Conservation (phyloP, 495 filamentous ascomycete genomes). For the Podospora conica region DNA sequence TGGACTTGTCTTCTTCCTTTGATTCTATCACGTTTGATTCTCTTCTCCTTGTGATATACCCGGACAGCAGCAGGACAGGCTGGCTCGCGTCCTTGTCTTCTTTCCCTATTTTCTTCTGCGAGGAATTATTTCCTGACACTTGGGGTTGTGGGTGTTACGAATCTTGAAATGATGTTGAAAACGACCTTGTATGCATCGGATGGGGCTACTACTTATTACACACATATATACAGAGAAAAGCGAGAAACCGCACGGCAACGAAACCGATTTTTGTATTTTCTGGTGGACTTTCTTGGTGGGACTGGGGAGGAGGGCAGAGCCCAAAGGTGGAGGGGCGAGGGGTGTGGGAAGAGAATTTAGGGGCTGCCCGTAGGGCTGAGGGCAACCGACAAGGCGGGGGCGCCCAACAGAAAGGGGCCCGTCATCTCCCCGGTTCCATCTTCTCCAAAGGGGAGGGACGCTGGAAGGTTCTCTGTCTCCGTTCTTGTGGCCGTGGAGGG, state of each 20-base stretch:
- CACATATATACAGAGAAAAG: not conserved
- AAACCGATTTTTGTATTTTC: not conserved
- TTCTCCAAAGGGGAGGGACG: too few relatives aligned
- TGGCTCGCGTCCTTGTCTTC: not conserved
- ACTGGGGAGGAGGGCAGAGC: not conserved
- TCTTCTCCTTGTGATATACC: slow-evolving; percentile 6
- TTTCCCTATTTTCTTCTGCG: not conserved
- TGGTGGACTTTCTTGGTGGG: not conserved
- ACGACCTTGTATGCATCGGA: not conserved
- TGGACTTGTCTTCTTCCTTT: not conserved
- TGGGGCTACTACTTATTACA: not conserved
- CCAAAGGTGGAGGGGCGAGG: not conserved
- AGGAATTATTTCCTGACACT: not conserved
- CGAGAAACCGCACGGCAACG: not conserved
- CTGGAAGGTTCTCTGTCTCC: too few relatives aligned
- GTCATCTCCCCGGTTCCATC: too few relatives aligned
- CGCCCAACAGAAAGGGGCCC: too few relatives aligned
- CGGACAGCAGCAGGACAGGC: not conserved
- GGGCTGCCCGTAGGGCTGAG: not conserved
- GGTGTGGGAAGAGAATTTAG: too few relatives aligned
- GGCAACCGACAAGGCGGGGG: too few relatives aligned
- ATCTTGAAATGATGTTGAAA: not conserved
- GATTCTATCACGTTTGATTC: too few relatives aligned
- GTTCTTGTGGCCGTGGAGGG: too few relatives aligned
- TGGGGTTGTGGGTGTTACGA: not conserved